These are phyloP conservation scores for Hypoxylon rickii DNA, from an alignment of 495 filamentous ascomycete genomes.

Conservation along the genomic window DNA sequence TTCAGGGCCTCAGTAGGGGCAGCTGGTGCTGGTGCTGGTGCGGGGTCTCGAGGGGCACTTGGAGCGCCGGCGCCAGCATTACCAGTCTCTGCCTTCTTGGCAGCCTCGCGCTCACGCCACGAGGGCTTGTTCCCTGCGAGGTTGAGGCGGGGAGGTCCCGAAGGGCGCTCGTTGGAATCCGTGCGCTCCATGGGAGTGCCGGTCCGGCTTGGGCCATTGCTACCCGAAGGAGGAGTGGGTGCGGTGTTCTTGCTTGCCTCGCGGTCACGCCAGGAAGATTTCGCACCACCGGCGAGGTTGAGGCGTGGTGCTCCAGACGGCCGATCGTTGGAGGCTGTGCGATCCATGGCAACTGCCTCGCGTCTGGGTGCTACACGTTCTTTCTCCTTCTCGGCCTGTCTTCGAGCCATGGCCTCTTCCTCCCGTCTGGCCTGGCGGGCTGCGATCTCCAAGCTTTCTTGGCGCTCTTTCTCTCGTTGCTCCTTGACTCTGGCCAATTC, in stretches of 20 bases:
- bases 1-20: slow-evolving; percentile 43
- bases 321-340: slow-evolving; percentile 43
- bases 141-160: slow-evolving; percentile 68
- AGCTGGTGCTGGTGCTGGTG: slow-evolving; percentile 28
- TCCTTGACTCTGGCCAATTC: slow-evolving; percentile 75
- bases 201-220: slow-evolving; percentile 35
- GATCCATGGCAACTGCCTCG: slow-evolving; percentile 40
- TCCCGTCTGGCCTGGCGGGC: slow-evolving; percentile 56
- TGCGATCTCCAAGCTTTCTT: slow-evolving; percentile 56
- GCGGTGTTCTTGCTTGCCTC: slow-evolving; percentile 40
- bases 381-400: slow-evolving; percentile 52
- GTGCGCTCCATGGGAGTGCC: slow-evolving; percentile 48
- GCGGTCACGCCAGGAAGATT: slow-evolving; percentile 50
- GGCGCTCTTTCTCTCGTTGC: slow-evolving; percentile 81
- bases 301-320: slow-evolving; percentile 41
- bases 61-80: slow-evolving; percentile 5
- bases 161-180: slow-evolving; percentile 59
- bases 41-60: slow-evolving; percentile 17
- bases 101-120: slow-evolving; percentile 87
- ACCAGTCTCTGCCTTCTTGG: slow-evolving; percentile 52
- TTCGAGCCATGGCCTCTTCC: slow-evolving; percentile 59
- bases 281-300: slow-evolving; percentile 29
- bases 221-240: slow-evolving; percentile 23
- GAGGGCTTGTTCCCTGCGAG: slow-evolving; percentile 65
- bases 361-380: slow-evolving; percentile 39